Conservation (phyloP, 176 grass and related monocot genomes). For the Rhipidocladum racemiflorum region DNA sequence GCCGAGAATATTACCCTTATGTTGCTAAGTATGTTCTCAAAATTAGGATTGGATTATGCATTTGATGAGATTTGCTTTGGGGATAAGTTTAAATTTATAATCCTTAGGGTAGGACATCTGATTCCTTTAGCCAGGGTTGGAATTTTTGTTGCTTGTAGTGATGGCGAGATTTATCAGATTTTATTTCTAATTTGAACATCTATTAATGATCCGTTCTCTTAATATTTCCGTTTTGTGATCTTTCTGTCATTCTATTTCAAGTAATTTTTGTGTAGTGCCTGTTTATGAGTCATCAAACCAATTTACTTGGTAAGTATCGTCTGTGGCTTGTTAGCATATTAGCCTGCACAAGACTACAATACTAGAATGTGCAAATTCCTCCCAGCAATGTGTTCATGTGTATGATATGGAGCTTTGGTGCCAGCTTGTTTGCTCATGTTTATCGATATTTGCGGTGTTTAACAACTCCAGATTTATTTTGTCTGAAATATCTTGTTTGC, state of each 20-base stretch:
- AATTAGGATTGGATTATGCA: not conserved
- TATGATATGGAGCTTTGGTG: too few relatives aligned
- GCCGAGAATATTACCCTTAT: not conserved
- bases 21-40: not conserved
- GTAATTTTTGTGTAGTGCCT: not conserved
- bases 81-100: not conserved
- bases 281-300: not conserved
- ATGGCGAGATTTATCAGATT: not conserved
- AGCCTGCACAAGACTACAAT: too few relatives aligned
- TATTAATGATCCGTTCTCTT: not conserved
- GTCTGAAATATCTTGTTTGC: not conserved
- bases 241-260: not conserved
- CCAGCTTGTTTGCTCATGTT: not conserved
- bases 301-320: too few relatives aligned
- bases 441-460: not conserved
- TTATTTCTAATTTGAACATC: constrained; percentile 19
- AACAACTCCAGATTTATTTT: not conserved
- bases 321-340: too few relatives aligned
- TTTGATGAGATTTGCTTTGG: constrained; percentile 16
- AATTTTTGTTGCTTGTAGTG: not conserved
- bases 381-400: too few relatives aligned
- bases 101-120: not conserved
- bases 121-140: not conserved
- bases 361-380: too few relatives aligned
- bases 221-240: not conserved